Conservation (phyloP, 345 rosid genomes). For the Chamaenerion angustifolium region DNA sequence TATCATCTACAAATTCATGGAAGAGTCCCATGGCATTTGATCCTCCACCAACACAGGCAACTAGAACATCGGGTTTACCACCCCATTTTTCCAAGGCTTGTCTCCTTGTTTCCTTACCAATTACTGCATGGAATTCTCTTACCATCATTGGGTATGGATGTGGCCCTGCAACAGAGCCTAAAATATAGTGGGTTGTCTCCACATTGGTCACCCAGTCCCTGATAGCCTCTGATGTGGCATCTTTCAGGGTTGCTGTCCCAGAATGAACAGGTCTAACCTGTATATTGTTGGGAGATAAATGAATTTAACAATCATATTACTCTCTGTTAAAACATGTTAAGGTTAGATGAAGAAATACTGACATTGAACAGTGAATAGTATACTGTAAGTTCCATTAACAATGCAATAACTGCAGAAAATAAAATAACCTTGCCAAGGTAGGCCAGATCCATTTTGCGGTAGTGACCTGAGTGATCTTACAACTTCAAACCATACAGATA, state of each 20-base stretch:
- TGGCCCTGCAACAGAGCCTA: slow-evolving; percentile 67
- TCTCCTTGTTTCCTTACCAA: slow-evolving; percentile 69
- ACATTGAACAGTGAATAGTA: no score
- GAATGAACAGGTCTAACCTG: slow-evolving; percentile 39
- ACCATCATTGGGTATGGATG: slow-evolving; percentile 82
- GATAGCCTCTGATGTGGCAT: slow-evolving; percentile 66
- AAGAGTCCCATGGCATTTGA: slow-evolving; percentile 78
- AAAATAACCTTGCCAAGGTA: no score
- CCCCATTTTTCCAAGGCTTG: slow-evolving; percentile 82
- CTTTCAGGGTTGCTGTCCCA: slow-evolving; percentile 40
- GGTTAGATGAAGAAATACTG: no score
- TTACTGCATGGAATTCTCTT: slow-evolving; percentile 66
- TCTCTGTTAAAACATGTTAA: no score
- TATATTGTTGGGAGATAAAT: background rate
- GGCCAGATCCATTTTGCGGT: no score
- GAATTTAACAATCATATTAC: background rate
- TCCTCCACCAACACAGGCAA: slow-evolving; percentile 82
- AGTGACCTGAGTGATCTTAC: no score
- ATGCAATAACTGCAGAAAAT: no score
- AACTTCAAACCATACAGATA: no score
- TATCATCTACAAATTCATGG: slow-evolving; percentile 52
- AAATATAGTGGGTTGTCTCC: slow-evolving; percentile 30
- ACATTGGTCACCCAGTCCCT: slow-evolving; percentile 46
- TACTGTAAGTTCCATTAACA: no score
- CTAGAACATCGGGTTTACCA: slow-evolving; percentile 63